Conservation (phyloP, 192 early-diverging fungal species). For the Lobosporangium transversale region DNA sequence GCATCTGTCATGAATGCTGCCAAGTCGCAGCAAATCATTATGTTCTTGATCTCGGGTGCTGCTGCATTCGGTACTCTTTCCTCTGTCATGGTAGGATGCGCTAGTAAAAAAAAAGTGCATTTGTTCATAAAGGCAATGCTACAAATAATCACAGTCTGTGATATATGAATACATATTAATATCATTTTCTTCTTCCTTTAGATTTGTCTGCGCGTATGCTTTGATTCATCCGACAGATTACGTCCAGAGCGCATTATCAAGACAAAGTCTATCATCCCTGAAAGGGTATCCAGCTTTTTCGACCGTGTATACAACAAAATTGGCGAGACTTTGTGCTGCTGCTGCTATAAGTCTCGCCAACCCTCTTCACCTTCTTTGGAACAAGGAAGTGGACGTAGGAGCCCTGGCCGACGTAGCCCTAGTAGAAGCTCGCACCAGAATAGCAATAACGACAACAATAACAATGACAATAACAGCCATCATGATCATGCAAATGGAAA, state of each 20-base stretch:
- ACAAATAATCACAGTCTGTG: neutral
- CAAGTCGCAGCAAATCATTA: constrained; percentile 86
- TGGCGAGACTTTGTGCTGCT: constrained; percentile 11
- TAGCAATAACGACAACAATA: neutral
- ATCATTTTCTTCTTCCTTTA: neutral
- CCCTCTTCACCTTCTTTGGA: constrained; percentile 9
- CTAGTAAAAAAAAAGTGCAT: no score
- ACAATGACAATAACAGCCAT: neutral
- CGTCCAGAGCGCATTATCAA: constrained; percentile 40
- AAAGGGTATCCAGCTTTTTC: constrained; percentile 3
- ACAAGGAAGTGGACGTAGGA: constrained; percentile 8
- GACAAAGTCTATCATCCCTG: constrained; percentile 19
- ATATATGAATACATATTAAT: neutral
- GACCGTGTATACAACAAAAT: neutral
- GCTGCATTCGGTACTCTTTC: constrained; percentile 70
- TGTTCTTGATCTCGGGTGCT: constrained; percentile 88
- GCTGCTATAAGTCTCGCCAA: constrained; percentile 14
- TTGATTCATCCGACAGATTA: constrained; percentile 38
- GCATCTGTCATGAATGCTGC: constrained; percentile 80
- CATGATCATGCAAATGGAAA: neutral
- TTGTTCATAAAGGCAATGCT: no score
- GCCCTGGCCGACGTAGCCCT: neutral
- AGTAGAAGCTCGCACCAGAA: neutral
- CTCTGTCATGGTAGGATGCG: constrained; percentile 61
- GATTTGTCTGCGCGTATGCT: constrained; percentile 46